Evolutionary conservation across 192 early-diverging fungal species (phyloP).

Genomic region (Coemansia sp.): DNA sequence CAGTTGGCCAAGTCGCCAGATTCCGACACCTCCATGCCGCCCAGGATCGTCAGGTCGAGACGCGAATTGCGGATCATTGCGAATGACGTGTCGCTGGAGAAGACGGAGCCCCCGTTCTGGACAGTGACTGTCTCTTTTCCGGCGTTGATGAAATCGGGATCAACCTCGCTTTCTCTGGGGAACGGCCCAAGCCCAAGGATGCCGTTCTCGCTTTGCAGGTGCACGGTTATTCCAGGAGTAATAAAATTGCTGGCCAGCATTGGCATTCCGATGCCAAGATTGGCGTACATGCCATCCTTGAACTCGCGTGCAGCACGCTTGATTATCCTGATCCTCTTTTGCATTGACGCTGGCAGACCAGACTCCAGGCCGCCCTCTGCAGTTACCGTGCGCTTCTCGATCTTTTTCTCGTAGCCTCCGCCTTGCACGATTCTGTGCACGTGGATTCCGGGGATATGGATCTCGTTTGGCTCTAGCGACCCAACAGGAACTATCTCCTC

Average conservation of each 20-base stretch:
- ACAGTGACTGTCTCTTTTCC: slow-evolving; percentile 64
- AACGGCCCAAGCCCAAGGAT: slow-evolving; percentile 74
- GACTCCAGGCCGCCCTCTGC: slow-evolving; percentile 3
- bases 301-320: slow-evolving; percentile 74
- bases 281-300: slow-evolving; percentile 69
- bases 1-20: slow-evolving; percentile 77
- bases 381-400: slow-evolving; percentile 57
- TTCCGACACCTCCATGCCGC: slow-evolving; percentile 61
- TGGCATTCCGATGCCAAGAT: slow-evolving; percentile 76
- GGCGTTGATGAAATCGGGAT: slow-evolving; percentile 75
- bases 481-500: slow-evolving; percentile 73
- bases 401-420: slow-evolving; percentile 65
- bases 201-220: slow-evolving; percentile 76
- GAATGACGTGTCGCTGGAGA: slow-evolving; percentile 71
- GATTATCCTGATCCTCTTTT: slow-evolving; percentile 63
- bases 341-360: slow-evolving; percentile 37
- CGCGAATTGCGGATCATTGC: slow-evolving; percentile 76
- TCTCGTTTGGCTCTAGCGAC: slow-evolving; percentile 61
- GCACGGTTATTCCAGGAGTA: slow-evolving; percentile 61
- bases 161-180: slow-evolving; percentile 63
- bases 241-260: slow-evolving; percentile 76
- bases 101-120: slow-evolving; percentile 64
- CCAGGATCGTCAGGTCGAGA: slow-evolving; percentile 70
- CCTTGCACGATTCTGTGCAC: slow-evolving; percentile 69
- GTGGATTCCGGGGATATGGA: slow-evolving; percentile 73